These are phyloP conservation scores for Kwoniella mangroviensis DNA, from an alignment of 768 basidiomycete genomes.

Conservation along the genomic window DNA sequence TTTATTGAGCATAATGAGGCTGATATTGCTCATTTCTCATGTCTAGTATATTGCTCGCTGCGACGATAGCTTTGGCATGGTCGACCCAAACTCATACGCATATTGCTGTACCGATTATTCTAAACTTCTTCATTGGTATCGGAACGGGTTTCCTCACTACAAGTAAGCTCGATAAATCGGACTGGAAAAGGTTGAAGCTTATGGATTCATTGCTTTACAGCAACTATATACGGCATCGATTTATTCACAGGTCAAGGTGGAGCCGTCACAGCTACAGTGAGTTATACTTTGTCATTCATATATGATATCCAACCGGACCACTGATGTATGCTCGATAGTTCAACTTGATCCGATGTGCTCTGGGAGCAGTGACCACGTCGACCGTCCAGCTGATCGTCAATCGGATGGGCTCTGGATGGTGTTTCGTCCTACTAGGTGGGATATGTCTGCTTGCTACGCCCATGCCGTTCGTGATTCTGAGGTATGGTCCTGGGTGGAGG, in stretches of 20 bases:
- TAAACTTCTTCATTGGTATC: constrained; percentile 54
- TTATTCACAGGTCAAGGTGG: constrained; percentile 56
- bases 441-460: constrained; percentile 40
- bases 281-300: too few relatives aligned
- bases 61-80: constrained; percentile 48
- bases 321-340: constrained; percentile 40
- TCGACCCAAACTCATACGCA: constrained; percentile 43
- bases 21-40: not conserved
- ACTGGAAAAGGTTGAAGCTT: constrained; percentile 1
- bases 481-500: constrained; percentile 20
- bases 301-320: not conserved
- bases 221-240: constrained; percentile 55
- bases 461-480: constrained; percentile 36
- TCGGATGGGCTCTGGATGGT: constrained; percentile 51
- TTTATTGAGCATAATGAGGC: too few relatives aligned
- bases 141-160: constrained; percentile 38
- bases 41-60: constrained; percentile 14
- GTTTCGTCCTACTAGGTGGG: constrained; percentile 50
- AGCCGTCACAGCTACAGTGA: constrained; percentile 54
- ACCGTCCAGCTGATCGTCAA: constrained; percentile 39
- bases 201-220: constrained; percentile 11
- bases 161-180: constrained; percentile 15
- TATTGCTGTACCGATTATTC: constrained; percentile 51
- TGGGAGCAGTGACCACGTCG: constrained; percentile 51
- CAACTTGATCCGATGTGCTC: constrained; percentile 54